Conservation (phyloP, 1,284 basidiomycete genomes). For the Ceratobasidium sp. region DNA sequence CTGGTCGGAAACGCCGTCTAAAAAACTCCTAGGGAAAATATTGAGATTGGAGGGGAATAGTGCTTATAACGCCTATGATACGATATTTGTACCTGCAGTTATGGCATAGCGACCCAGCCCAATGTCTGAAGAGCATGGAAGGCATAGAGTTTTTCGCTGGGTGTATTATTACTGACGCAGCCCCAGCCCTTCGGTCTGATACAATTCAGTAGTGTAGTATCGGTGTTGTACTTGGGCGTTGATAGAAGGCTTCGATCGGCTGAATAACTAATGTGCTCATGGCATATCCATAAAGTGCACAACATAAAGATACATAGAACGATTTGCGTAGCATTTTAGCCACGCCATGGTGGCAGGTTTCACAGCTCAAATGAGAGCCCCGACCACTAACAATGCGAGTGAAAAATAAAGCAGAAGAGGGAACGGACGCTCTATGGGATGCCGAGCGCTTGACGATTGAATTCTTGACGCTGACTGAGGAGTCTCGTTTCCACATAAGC, state of each 20-base stretch:
- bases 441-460: constrained; percentile 1
- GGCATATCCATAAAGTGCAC: not conserved
- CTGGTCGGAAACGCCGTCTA: too few species aligned
- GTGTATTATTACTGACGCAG: not conserved
- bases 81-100: not conserved
- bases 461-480: constrained; percentile 12
- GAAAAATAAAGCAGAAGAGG: not conserved
- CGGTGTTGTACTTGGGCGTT: not conserved
- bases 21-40: too few species aligned
- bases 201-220: not conserved
- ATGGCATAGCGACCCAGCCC: not conserved
- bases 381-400: not conserved
- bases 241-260: too few species aligned
- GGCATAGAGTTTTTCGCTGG: not conserved
- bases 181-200: not conserved
- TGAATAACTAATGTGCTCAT: not conserved
- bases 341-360: not conserved
- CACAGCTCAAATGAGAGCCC: not conserved
- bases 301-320: not conserved
- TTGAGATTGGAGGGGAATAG: too few species aligned
- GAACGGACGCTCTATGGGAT: not conserved
- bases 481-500: constrained; percentile 18
- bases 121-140: not conserved
- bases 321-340: not conserved
- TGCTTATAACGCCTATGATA: too few species aligned